Evolutionary conservation across 1,139 yeast species (phyloP).

Genomic region (Suhomyces chickasaworum): DNA sequence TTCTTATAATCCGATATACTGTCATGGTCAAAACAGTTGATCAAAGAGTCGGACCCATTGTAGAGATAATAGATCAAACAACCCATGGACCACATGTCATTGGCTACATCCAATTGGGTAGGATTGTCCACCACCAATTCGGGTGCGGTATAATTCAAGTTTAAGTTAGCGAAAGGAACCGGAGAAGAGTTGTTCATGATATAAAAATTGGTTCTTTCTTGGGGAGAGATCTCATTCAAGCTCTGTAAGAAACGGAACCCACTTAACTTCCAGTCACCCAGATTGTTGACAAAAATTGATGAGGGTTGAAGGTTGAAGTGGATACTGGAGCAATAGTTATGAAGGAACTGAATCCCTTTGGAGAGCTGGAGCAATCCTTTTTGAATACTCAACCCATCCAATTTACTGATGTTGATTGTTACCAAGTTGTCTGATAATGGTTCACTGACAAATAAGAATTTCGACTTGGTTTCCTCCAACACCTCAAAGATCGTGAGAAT

Average conservation of each 20-base stretch:
- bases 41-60: slow-evolving; percentile 46
- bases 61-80: slow-evolving; percentile 70
- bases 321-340: slow-evolving; percentile 70
- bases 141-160: slow-evolving; percentile 77
- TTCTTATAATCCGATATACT: slow-evolving; percentile 51
- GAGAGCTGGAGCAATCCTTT: slow-evolving; percentile 81
- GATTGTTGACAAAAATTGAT: slow-evolving; percentile 73
- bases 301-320: slow-evolving; percentile 81
- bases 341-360: slow-evolving; percentile 80
- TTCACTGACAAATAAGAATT: slow-evolving; percentile 84
- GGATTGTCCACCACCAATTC: slow-evolving; percentile 63
- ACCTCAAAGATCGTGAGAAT: slow-evolving; percentile 82
- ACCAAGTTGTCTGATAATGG: slow-evolving; percentile 63
- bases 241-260: slow-evolving; percentile 73
- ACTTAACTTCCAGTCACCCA: slow-evolving; percentile 91
- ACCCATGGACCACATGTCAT: slow-evolving; percentile 85
- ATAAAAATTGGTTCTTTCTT: slow-evolving; percentile 54
- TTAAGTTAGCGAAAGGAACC: slow-evolving; percentile 75
- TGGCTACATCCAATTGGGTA: slow-evolving; percentile 55
- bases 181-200: slow-evolving; percentile 71
- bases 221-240: slow-evolving; percentile 48
- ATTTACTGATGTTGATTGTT: slow-evolving; percentile 42
- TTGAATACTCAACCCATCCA: slow-evolving; percentile 74
- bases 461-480: slow-evolving; percentile 78
- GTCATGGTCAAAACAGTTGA: slow-evolving; percentile 51